phyloP scores from a whole-genome alignment of 2,329 filamentous ascomycete genomes.

The Talaromyces sp. region DNA sequence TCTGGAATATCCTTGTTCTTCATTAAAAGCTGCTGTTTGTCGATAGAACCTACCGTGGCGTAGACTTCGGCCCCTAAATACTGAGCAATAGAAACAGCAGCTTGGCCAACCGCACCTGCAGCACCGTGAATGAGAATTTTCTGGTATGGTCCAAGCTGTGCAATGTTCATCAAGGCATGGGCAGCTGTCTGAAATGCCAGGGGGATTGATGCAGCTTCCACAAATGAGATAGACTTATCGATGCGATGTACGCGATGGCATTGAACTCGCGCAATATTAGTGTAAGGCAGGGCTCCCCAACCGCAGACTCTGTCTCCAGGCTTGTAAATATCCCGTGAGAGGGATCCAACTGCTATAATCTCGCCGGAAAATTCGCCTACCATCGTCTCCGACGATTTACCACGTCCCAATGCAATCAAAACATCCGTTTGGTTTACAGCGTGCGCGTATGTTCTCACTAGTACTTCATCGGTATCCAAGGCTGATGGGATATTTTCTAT shows the following conservation, averaged over 20 bases:
- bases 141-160: constrained; percentile 22
- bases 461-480: background rate
- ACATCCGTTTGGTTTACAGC: background rate
- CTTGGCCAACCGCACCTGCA: constrained; percentile 21
- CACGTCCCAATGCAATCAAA: background rate
- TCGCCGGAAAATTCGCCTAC: background rate
- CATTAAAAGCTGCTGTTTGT: background rate
- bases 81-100: constrained; percentile 24
- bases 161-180: constrained; percentile 18
- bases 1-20: background rate
- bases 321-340: background rate
- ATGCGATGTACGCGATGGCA: background rate
- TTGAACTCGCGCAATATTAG: background rate
- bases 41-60: constrained; percentile 20
- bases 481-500: background rate
- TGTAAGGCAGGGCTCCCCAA: background rate
- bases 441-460: background rate
- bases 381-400: background rate
- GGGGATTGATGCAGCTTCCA: constrained; percentile 29
- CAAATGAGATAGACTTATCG: background rate
- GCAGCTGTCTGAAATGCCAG: constrained; percentile 38
- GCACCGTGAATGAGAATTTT: constrained; percentile 25
- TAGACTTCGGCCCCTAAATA: constrained; percentile 20
- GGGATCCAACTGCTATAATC: background rate
- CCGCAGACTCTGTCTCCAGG: background rate